A percentile compares a stretch with the other conserved stretches of the same genome.
Evolutionary conservation across 1,284 basidiomycete species (phyloP).

Genomic region (Moniliella sp.): DNA sequence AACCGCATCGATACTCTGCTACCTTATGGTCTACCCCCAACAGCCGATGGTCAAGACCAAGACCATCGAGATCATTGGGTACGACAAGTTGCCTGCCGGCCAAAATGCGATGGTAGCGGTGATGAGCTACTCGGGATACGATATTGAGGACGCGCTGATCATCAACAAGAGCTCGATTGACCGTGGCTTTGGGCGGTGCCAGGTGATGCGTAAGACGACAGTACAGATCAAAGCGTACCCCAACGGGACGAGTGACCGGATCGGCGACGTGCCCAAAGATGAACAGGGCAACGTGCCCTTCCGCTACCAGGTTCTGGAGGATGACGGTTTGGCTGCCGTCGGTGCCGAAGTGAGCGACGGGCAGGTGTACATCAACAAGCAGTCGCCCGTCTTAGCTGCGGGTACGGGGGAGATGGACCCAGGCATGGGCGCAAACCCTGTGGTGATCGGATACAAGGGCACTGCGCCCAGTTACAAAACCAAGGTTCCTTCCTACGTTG

Average conservation of each 20-base stretch:
- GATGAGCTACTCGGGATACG: slow-evolving; percentile 97
- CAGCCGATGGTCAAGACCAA: slow-evolving; percentile 99
- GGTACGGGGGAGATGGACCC: slow-evolving; percentile 38
- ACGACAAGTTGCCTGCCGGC: slow-evolving; percentile 85
- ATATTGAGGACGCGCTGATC: slow-evolving; percentile 96
- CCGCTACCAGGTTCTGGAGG: slow-evolving; percentile 69
- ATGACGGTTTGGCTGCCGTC: slow-evolving; percentile 79
- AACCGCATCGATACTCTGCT: slow-evolving; percentile 95
- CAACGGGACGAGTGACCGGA: slow-evolving; percentile 87
- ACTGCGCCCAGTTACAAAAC: slow-evolving; percentile 13
- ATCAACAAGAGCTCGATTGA: slow-evolving; percentile 65
- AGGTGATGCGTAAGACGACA: slow-evolving; percentile 84
- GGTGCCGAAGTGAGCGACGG: slow-evolving; percentile 80
- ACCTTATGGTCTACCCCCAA: slow-evolving; percentile 91
- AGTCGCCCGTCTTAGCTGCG: slow-evolving; percentile 72
- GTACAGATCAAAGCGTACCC: slow-evolving; percentile 86
- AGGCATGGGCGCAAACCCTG: slow-evolving; percentile 5
- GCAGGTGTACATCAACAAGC: slow-evolving; percentile 89
- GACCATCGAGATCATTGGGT: slow-evolving; percentile 67
- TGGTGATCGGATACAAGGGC: slow-evolving; percentile 1
- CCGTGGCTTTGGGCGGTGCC: slow-evolving; percentile 87
- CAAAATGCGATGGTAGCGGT: slow-evolving; percentile 97
- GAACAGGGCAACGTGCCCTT: slow-evolving; percentile 46
- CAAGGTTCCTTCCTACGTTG: slow-evolving; percentile 64
- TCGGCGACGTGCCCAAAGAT: slow-evolving; percentile 72